phyloP scores from a whole-genome alignment of 2,329 filamentous ascomycete species.

The Leptodontidium sp. region DNA sequence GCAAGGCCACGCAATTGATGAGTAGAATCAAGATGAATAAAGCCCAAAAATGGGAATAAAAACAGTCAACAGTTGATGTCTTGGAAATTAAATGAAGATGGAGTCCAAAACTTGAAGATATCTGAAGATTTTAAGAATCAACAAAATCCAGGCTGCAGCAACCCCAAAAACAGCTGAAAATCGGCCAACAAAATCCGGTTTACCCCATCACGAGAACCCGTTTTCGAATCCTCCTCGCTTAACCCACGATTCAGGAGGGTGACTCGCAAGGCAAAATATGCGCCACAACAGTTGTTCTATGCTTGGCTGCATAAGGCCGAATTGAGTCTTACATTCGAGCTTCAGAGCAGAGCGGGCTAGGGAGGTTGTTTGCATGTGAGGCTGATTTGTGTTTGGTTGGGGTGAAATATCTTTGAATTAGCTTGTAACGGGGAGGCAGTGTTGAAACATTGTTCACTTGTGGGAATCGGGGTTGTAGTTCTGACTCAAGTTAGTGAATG shows the following conservation, averaged over 20 bases:
- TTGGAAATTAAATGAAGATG: too few species aligned
- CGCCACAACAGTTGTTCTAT: background rate
- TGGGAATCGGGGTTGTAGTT: too few species aligned
- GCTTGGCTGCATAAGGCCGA: slow-evolving; percentile 1
- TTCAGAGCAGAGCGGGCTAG: too few species aligned
- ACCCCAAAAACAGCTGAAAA: background rate
- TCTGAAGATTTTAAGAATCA: background rate
- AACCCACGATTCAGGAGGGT: background rate
- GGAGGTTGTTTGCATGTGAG: too few species aligned
- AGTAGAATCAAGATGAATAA: too few species aligned
- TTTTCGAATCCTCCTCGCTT: slow-evolving; percentile 5
- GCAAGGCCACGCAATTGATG: too few species aligned
- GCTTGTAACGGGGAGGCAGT: too few species aligned
- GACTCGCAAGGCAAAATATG: background rate
- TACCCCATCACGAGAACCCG: background rate
- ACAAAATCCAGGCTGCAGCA: background rate
- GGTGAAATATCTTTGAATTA: too few species aligned
- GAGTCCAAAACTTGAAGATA: background rate
- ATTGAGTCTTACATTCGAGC: background rate
- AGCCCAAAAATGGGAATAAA: too few species aligned
- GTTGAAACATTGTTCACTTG: too few species aligned
- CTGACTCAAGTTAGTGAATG: too few species aligned
- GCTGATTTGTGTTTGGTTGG: background rate
- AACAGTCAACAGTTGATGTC: too few species aligned
- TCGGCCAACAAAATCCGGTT: background rate